Base-by-base conservation (phyloP, 1,284 basidiomycete species). In the Butyriboletus appendiculatus region DNA sequence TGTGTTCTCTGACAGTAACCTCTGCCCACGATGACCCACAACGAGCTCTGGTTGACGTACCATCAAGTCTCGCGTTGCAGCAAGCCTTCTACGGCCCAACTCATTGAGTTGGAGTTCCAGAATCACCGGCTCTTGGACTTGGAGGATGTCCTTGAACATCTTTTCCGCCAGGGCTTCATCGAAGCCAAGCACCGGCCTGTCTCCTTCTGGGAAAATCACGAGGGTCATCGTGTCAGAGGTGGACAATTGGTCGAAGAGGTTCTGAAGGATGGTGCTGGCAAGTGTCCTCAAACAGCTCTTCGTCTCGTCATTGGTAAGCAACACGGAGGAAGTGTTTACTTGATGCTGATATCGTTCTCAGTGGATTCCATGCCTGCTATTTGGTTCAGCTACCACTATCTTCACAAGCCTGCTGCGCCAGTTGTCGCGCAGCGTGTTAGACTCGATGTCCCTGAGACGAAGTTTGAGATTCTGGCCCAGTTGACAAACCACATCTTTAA, bases 71-170 rank as follows among this genome's bases (percentile, higher is more conserved):
- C 77, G 39, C 75, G 76, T 49, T 65, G 62, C 10, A 66, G 71
- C 62, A 71, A 70, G 58, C 72, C 73, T 16, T 60, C 66, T 10
- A 78, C 77, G 18, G 69, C 75, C 32, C 77, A 80, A 63, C 75
- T 80, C 62, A 67, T 80, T 50, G 77, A 78, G 59, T 67, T 79
- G 48, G 72, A 75, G 55, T 71, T 71, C 58, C 67, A 72, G 51
- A 69, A 71, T 45, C 64, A 74, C 32, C 71, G 68, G 52, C 65
- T 79, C 20, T 43, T 58, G 42, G 77, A 77, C 63, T 61, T 80
- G 53, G 77, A 79, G 60, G 77, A 78, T 55, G 73, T 79, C 6
- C 72, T 79, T 33, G 77, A 79, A n/a, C 72, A 76, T 62, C 69
- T 79, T 50, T 79, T 78, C 66, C 59, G 66, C 46, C 74, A 77